Evolutionary conservation across 805 yeast genomes (phyloP).

Genomic region (Jamesozyma lodderae): DNA sequence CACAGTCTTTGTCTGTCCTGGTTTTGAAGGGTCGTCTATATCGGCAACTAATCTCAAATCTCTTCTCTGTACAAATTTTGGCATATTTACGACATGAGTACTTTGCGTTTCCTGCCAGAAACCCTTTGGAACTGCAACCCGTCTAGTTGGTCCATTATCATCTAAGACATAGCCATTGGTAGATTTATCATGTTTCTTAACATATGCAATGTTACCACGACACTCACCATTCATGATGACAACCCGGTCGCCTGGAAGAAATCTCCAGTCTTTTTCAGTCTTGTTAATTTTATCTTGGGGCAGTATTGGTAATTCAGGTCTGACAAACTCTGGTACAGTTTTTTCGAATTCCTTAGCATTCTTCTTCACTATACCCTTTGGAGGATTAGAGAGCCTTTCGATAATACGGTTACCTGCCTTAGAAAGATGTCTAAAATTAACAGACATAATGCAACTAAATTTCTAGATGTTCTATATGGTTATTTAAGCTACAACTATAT

Average conservation of each 20-base stretch:
- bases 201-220: conserved; percentile 65
- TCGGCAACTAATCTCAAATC: conserved; percentile 73
- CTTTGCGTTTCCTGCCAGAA: conserved; percentile 66
- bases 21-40: conserved; percentile 48
- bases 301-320: conserved; percentile 28
- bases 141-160: conserved; percentile 58
- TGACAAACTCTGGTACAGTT: conserved; percentile 32
- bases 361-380: conserved; percentile 25
- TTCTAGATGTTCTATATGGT: neutral
- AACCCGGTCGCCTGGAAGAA: conserved; percentile 69
- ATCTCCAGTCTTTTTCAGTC: conserved; percentile 46
- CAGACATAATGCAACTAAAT: conserved; percentile 4
- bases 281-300: conserved; percentile 29
- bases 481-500: too few relatives aligned
- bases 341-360: conserved; percentile 25
- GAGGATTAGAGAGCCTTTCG: conserved; percentile 25
- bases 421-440: conserved; percentile 25
- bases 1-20: conserved; percentile 54
- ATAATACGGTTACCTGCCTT: conserved; percentile 33
- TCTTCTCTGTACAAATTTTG: conserved; percentile 48
- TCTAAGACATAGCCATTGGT: conserved; percentile 56
- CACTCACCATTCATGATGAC: conserved; percentile 60
- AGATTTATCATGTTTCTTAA: conserved; percentile 49
- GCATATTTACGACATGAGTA: conserved; percentile 63
- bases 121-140: conserved; percentile 58